These are phyloP conservation scores for Orbilia blumenaviensis DNA, from an alignment of 2,329 filamentous ascomycete species.

Conservation along the genomic window DNA sequence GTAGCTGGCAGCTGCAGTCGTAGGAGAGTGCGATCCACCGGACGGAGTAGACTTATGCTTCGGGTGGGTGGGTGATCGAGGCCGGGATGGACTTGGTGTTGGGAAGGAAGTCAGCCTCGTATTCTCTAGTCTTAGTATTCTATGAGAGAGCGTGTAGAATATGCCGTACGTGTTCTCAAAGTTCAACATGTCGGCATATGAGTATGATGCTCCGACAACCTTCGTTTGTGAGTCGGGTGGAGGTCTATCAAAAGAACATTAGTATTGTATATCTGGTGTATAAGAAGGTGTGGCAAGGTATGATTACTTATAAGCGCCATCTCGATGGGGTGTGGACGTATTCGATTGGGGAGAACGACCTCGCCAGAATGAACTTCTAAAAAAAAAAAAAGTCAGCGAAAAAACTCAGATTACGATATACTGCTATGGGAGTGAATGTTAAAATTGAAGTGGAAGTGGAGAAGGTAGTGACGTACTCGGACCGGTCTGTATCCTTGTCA, in stretches of 20 bases:
- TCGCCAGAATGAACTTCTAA: conserved; percentile 78
- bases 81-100: conserved; percentile 29
- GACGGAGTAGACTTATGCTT: conserved; percentile 66
- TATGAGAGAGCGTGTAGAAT: background rate
- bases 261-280: background rate
- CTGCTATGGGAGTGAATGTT: too few species aligned
- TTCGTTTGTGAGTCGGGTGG: conserved; percentile 55
- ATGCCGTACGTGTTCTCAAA: conserved; percentile 75
- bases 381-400: conserved; percentile 7
- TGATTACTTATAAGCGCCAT: conserved; percentile 66
- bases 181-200: conserved; percentile 92
- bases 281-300: conserved; percentile 54
- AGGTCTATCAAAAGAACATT: conserved; percentile 43
- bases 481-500: conserved; percentile 55
- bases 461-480: conserved; percentile 55
- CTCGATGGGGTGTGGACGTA: conserved; percentile 67
- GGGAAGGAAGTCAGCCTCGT: conserved; percentile 16
- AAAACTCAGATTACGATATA: background rate
- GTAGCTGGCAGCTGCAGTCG: conserved; percentile 73
- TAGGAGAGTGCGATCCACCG: conserved; percentile 58
- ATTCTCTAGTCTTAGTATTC: conserved; percentile 4
- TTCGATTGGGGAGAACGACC: conserved; percentile 63
- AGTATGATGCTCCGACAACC: conserved; percentile 93
- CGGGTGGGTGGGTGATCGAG: conserved; percentile 65
- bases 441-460: background rate